phyloP scores from a whole-genome alignment of 139 green algal species.

The Penium margaritaceum region DNA sequence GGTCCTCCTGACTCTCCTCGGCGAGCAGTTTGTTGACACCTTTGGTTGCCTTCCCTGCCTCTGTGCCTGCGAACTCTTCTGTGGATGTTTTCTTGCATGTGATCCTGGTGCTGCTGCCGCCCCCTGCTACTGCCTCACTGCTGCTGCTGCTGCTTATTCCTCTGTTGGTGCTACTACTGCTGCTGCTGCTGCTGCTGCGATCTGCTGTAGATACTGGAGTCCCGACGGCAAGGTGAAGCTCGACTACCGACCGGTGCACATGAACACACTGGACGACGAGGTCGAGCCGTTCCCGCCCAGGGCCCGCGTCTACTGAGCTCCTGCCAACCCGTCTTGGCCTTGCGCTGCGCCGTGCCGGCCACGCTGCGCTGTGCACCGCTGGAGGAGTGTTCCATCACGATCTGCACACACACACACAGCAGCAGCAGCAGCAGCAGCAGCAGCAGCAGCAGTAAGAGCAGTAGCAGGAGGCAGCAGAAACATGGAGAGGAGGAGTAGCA shows the following conservation, averaged over 20 bases:
- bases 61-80: background rate
- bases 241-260: conserved; percentile 91
- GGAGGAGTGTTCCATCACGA: too few relatives aligned
- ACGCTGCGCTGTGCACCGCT: too few relatives aligned
- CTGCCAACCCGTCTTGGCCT: too few relatives aligned
- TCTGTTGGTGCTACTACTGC: background rate
- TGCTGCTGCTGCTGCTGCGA: background rate
- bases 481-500: too few relatives aligned
- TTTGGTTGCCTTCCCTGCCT: background rate
- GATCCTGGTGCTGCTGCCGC: background rate
- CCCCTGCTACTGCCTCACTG: background rate
- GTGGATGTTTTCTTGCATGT: background rate
- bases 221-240: conserved; percentile 67
- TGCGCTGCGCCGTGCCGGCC: too few relatives aligned
- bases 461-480: too few relatives aligned
- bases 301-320: conserved; percentile 43
- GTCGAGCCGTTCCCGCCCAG: conserved; percentile 77
- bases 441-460: too few relatives aligned
- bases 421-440: too few relatives aligned
- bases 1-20: too few relatives aligned
- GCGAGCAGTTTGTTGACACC: too few relatives aligned
- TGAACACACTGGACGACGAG: conserved; percentile 86
- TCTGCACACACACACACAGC: too few relatives aligned
- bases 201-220: background rate
- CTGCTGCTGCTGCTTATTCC: background rate